phyloP scores from a whole-genome alignment of 2,329 filamentous ascomycete genomes.

The Scytalidium sp. region DNA sequence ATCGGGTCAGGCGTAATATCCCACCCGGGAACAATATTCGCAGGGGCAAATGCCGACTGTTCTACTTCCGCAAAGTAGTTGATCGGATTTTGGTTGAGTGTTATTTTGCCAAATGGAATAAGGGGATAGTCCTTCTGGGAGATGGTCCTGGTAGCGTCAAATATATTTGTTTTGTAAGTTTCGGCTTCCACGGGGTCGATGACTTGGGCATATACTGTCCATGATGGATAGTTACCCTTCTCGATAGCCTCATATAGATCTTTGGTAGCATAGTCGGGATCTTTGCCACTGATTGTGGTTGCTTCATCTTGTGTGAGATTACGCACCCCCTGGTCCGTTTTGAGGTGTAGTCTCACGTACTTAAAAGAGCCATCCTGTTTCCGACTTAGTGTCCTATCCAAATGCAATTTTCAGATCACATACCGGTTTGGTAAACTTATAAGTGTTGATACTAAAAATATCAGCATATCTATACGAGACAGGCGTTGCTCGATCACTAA shows the following conservation, averaged over 20 bases:
- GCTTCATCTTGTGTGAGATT: slow-evolving; percentile 48
- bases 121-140: slow-evolving; percentile 40
- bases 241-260: slow-evolving; percentile 53
- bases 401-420: slow-evolving; percentile 50
- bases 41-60: slow-evolving; percentile 64
- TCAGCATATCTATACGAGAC: slow-evolving; percentile 52
- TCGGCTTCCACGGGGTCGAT: slow-evolving; percentile 48
- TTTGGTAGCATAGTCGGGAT: slow-evolving; percentile 48
- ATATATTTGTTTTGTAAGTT: slow-evolving; percentile 46
- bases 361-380: slow-evolving; percentile 45
- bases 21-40: slow-evolving; percentile 60
- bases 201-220: slow-evolving; percentile 52
- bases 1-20: slow-evolving; percentile 66
- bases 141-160: slow-evolving; percentile 54
- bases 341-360: slow-evolving; percentile 52
- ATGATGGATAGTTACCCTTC: slow-evolving; percentile 49
- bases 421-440: slow-evolving; percentile 52
- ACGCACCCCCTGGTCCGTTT: slow-evolving; percentile 50
- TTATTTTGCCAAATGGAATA: slow-evolving; percentile 53
- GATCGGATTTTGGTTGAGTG: slow-evolving; percentile 51
- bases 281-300: slow-evolving; percentile 29
- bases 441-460: slow-evolving; percentile 52
- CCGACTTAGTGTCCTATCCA: too few relatives aligned
- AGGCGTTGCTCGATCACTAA: slow-evolving; percentile 54
- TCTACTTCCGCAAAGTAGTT: slow-evolving; percentile 63